Base-by-base conservation (phyloP, 1,139 yeast species). In the Suhomyces coccinellae region DNA sequence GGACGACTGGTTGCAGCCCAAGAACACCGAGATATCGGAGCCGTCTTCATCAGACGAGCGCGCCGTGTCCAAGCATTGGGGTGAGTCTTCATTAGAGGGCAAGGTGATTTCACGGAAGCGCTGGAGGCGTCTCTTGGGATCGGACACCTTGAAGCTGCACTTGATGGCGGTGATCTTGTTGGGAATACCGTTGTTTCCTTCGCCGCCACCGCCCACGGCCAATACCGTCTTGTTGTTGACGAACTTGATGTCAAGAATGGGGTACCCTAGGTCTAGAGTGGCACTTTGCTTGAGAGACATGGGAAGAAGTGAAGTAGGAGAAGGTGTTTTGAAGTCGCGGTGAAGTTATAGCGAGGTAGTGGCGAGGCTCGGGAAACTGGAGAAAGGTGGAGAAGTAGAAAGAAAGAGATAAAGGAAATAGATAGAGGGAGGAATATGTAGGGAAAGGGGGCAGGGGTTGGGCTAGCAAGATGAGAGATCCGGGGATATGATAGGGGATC, bases 171-270 rank as follows among this genome's bases (percentile, higher is more conserved):
- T 82, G 55, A 91, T 72, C 62, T 87, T 89, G 65, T 91, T 91
- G 38, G 93, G 87, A 45, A 90, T 82, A 36, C 97, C 97, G 59
- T 88, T 75, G 58, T 80, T 84, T 13, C 96, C 96, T 63, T 88
- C 96, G 33, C 97, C 98, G 32, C 97, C 97, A 37, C 98, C 99
- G 35, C 99, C 99, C 6, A 90, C 82, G 26, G 86, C 87, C 43
- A 90, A 65, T 30, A 90, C 64, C 3, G 84, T 78, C 52, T 75
- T 71, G 54, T 83, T 77, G 54, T 80, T 75, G 44, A 84, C 71
- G 61, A 88, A 91, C 52, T 79, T 78, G 47, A 91, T 83, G 2
- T 88, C 95, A 57, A 85, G 87, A 13, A 89, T 77, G 0, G 99
- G 98, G 59, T 86, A 89, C 3, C 87, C 91, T 38, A 85, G 71